phyloP scores from a whole-genome alignment of 2,329 filamentous ascomycete genomes.

The Amauroascus niger region DNA sequence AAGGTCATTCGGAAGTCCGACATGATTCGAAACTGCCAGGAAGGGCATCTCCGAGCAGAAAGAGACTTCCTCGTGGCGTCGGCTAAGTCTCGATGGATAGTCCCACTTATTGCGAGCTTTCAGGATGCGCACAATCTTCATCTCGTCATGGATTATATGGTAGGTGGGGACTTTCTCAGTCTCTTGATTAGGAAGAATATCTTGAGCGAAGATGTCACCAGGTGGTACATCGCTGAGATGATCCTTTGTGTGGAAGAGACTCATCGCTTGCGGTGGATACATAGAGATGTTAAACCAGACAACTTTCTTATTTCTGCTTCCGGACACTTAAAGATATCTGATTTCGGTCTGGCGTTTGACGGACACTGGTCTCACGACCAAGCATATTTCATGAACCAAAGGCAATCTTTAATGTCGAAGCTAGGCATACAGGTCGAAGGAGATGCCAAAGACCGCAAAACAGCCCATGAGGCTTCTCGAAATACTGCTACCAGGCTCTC shows the following conservation, averaged over 20 bases:
- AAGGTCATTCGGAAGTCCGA: slow-evolving; percentile 91
- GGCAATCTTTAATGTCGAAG: slow-evolving; percentile 67
- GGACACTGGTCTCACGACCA: slow-evolving; percentile 92
- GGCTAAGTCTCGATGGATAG: slow-evolving; percentile 81
- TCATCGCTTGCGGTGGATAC: slow-evolving; percentile 79
- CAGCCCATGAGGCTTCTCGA: slow-evolving; percentile 35
- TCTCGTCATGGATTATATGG: slow-evolving; percentile 97
- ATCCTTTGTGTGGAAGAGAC: slow-evolving; percentile 88
- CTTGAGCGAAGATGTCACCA: slow-evolving; percentile 65
- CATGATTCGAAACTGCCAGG: slow-evolving; percentile 84
- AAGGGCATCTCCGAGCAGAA: slow-evolving; percentile 84
- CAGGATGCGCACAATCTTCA: slow-evolving; percentile 79
- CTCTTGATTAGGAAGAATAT: slow-evolving; percentile 76
- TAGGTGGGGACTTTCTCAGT: slow-evolving; percentile 86
- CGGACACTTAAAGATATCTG: slow-evolving; percentile 88
- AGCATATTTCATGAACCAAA: slow-evolving; percentile 72
- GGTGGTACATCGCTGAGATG: slow-evolving; percentile 92
- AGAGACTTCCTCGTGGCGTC: slow-evolving; percentile 84
- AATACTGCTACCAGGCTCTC: slow-evolving; percentile 4
- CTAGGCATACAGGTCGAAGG: slow-evolving; percentile 64
- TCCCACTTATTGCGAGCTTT: slow-evolving; percentile 79
- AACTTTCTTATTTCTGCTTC: slow-evolving; percentile 86
- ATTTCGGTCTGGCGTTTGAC: slow-evolving; percentile 92
- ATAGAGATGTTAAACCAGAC: slow-evolving; percentile 92
- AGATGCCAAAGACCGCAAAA: slow-evolving; percentile 59